Evolutionary conservation across 371 early-diverging fungal genomes (phyloP), one percentile per base, ranked within the genome.

Genomic region (Nematocida parisii): DNA sequence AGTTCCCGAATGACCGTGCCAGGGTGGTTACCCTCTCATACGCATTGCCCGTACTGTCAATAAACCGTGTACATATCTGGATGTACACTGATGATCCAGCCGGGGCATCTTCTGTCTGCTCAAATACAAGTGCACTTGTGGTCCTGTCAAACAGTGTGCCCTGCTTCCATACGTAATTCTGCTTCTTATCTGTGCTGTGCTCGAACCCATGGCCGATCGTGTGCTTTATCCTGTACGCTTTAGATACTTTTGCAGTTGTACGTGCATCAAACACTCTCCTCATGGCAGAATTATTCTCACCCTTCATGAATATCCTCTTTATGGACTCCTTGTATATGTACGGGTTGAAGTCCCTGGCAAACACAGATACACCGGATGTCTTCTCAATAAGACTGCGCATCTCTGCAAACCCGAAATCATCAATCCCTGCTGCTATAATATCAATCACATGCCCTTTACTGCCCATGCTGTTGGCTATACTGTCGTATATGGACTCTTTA

Each of bases 231-330:
- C 27, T 40, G 20, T 86, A 62, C 55, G 84, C 85, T 45, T 64
- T 57, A n/a, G 82, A 80, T 13, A 85, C 77, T 47, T 84, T 83
- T 9, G 98, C 94, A 85, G 95, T 95, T 50, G 97, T 87, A 5
- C 93, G 93, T n/a, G 94, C 97, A 87, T 98, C 97, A 88, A 98
- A 97, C 13, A 94, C 97, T 92, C 94, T 92, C 83, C 90, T 89
- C 84, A 97, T 87, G 67, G 92, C 91, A 13, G 89, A 90, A 82
- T 95, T 95, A 87, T 93, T 94, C 71, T 89, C 90, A 88, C 95
- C 92, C 86, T 95, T 93, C 44, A 18, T 47, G 42, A 77, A 77
- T 47, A 77, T 77, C 20, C 85, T 84, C 4, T 64, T 72, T 24
- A 85, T 81, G 0, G 86, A 86, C 44, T 80, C 72, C n/a, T 77